Percentiles rank a stretch among this genome's conserved stretches.
Evolutionary conservation across 148 eudicot genomes (phyloP).

Genomic region (Amaranthus hypochondriacus): DNA sequence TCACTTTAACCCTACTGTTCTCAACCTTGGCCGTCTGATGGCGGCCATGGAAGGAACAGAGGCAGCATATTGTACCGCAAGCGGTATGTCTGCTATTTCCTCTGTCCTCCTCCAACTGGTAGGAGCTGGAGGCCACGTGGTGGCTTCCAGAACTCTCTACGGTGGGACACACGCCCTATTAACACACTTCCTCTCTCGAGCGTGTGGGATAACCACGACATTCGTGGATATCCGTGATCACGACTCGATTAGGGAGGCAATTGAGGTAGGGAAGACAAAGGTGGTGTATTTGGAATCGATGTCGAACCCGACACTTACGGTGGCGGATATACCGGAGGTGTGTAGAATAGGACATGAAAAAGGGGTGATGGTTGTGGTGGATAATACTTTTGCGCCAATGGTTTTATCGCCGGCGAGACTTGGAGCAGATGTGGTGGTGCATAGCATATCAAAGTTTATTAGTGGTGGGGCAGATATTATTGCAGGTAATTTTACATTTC

Average conservation of each 20-base stretch:
- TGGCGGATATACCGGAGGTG: conserved; percentile 74
- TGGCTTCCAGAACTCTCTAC: conserved; percentile 68
- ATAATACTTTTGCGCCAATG: conserved; percentile 91
- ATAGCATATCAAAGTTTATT: conserved; percentile 86
- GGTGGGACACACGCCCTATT: conserved; percentile 92
- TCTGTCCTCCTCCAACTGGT: conserved; percentile 73
- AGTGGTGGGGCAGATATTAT: conserved; percentile 94
- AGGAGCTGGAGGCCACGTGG: conserved; percentile 68
- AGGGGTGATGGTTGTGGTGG: conserved; percentile 69
- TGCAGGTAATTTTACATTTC: conserved; percentile 48
- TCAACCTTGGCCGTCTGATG: conserved; percentile 78
- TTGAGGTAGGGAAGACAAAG: conserved; percentile 53
- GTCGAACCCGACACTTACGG: conserved; percentile 79
- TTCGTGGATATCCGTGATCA: conserved; percentile 63
- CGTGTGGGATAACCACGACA: conserved; percentile 64
- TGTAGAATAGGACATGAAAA: conserved; percentile 61
- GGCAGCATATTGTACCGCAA: conserved; percentile 93
- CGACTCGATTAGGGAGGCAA: conserved; percentile 41
- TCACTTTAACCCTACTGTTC: conserved; percentile 90
- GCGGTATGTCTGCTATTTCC: conserved; percentile 94
- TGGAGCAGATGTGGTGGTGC: conserved; percentile 92
- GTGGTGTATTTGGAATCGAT: conserved; percentile 79
- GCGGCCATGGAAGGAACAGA: conserved; percentile 95
- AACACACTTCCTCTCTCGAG: conserved; percentile 67
- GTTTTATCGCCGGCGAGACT: conserved; percentile 81